Percentiles rank a stretch among this genome's conserved stretches.
These are phyloP conservation scores for Saturnispora halmiae DNA, from an alignment of 805 yeast species.

Conservation along the genomic window DNA sequence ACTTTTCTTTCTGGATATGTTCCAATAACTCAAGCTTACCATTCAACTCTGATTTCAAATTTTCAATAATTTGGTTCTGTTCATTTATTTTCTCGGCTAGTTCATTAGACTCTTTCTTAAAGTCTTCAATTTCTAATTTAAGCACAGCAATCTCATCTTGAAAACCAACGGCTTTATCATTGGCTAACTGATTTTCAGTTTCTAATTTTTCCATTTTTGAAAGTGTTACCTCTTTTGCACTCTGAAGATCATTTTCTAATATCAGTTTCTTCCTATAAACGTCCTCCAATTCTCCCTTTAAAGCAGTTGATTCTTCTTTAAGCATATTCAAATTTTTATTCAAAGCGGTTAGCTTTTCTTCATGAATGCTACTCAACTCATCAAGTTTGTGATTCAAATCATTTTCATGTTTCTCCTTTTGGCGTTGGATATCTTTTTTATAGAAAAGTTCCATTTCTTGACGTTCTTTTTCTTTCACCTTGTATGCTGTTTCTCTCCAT, in stretches of 20 bases:
- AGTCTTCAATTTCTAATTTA: slow-evolving; percentile 9
- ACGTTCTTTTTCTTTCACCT: slow-evolving; percentile 25
- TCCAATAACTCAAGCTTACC: neutral
- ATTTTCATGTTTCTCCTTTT: slow-evolving; percentile 28
- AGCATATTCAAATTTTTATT: slow-evolving; percentile 7
- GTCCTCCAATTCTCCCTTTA: slow-evolving; percentile 2
- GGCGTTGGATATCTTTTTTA: slow-evolving; percentile 25
- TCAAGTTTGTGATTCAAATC: slow-evolving; percentile 27
- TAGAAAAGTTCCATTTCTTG: slow-evolving; percentile 32
- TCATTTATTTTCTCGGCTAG: neutral
- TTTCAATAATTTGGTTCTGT: neutral
- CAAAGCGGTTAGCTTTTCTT: neutral
- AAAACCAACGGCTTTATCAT: slow-evolving; percentile 6
- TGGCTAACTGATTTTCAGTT: neutral
- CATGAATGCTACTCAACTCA: slow-evolving; percentile 1
- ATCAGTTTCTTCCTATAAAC: slow-evolving; percentile 3
- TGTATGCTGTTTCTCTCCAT: slow-evolving; percentile 23
- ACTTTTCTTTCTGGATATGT: neutral
- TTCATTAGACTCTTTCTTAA: slow-evolving; percentile 8
- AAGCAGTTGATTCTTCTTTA: slow-evolving; percentile 11
- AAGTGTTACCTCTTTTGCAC: slow-evolving; percentile 2
- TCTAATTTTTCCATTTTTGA: neutral
- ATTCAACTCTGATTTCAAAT: neutral
- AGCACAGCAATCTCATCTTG: slow-evolving; percentile 1
- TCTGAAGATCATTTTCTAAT: slow-evolving; percentile 2